Base-by-base conservation (phyloP, 306 rosid species). In the Crotalaria pallida region DNA sequence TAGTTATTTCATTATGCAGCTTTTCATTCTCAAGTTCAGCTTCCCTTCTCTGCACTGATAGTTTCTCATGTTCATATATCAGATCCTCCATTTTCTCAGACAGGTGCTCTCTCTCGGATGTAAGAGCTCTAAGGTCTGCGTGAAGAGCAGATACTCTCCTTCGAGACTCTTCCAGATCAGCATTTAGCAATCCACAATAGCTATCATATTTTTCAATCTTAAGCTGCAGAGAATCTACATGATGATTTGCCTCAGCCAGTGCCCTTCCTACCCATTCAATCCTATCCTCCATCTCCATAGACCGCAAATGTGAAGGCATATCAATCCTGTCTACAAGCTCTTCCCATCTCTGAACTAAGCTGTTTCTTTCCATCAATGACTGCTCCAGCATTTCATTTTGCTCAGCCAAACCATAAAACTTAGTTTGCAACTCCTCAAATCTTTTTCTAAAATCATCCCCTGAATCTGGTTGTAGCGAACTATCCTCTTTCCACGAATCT, bases 371-470 rank as follows among this genome's bases (percentile, higher is more conserved):
- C 92, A 87, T 84, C 80, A 94, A 84, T 41, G 99, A 91, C 68
- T 91, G 99, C 77, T 94, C 96, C 62, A 94, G 88, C 97, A 91
- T 94, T 86, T 89, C 99, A 83, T 94, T 94, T 79, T 94, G 99
- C 78, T 94, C 99, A 75, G 96, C 97, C 84, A 95, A 67, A 67
- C 82, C 87, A 64, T 87, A 95, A 71, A 80, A 91, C 77, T 81
- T 91, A 64, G 81, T 81, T 79, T 91, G 96, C 65, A 95, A 86
- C 77, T 91, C 99, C 76, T 89, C 96, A 76, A 80, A 82, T 51
- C 75, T 79, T 76, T 79, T 86, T 73, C 88, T 86, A 65, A 84
- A 67, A 77, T 91, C 96, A 51, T 86, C 92, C 7, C 13, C 64
- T 1, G 76, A 53, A 77, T 71, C 77, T 79, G 84, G 74, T 75